phyloP scores from a whole-genome alignment of 2,329 filamentous ascomycete species.

The Coniella lustricola region DNA sequence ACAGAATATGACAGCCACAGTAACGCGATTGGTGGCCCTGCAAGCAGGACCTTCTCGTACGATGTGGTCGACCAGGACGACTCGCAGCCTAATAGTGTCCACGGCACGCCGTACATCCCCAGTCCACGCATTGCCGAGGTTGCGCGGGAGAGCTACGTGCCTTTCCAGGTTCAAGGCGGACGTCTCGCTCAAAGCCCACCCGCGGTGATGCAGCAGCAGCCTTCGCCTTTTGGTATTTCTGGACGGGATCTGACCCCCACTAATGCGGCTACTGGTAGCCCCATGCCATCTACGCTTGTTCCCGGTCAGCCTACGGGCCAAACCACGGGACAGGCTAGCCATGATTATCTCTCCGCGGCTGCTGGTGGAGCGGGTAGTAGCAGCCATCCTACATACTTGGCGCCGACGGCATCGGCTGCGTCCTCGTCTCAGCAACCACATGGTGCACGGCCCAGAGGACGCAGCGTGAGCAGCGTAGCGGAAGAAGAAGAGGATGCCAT shows the following conservation, averaged over 20 bases:
- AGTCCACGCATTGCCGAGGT: constrained; percentile 13
- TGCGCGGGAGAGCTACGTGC: constrained; percentile 6
- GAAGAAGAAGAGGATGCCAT: neutral
- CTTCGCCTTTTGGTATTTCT: neutral
- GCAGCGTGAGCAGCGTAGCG: constrained; percentile 8
- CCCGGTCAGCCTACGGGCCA: no score
- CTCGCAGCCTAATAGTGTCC: constrained; percentile 2
- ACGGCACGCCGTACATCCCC: neutral
- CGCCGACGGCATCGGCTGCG: neutral
- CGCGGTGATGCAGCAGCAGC: neutral
- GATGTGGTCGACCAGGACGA: constrained; percentile 8
- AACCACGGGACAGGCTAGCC: neutral
- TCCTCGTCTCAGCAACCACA: neutral
- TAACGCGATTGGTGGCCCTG: neutral
- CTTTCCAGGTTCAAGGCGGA: constrained; percentile 6
- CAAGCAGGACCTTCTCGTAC: constrained; percentile 7
- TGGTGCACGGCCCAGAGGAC: constrained; percentile 8
- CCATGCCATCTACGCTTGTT: neutral
- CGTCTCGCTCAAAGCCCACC: constrained; percentile 3
- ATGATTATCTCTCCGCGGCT: neutral
- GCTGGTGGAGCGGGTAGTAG: neutral
- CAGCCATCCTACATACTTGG: neutral
- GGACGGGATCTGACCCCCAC: constrained; percentile 3
- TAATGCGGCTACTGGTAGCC: neutral
- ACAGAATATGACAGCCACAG: constrained; percentile 9